Conservation (phyloP, 345 rosid genomes). For the Salix purpurea region DNA sequence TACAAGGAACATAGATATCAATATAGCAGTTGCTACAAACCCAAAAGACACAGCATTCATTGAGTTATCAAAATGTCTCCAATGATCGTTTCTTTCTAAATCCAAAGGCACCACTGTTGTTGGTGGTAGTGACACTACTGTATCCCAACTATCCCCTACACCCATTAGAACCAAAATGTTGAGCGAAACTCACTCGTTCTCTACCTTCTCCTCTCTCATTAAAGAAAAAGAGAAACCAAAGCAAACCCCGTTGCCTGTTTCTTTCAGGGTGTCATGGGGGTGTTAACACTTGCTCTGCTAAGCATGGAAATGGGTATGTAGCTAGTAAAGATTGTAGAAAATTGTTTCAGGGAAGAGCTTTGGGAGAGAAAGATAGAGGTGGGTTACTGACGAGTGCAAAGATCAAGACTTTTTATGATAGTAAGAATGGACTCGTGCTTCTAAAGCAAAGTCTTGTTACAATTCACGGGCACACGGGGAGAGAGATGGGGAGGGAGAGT, state of each 20-base stretch:
- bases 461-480: neutral
- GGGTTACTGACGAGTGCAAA: neutral
- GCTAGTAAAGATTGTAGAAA: neutral
- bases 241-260: neutral
- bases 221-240: neutral
- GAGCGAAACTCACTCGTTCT: neutral
- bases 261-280: neutral
- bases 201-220: neutral
- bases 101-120: slow-evolving; percentile 8
- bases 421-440: neutral
- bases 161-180: slow-evolving; percentile 8
- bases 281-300: neutral
- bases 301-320: neutral
- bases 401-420: neutral
- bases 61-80: slow-evolving; percentile 30
- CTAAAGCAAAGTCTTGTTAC: neutral
- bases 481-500: neutral
- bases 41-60: slow-evolving; percentile 31
- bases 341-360: too few relatives aligned
- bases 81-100: slow-evolving; percentile 19
- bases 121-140: slow-evolving; percentile 10
- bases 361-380: neutral
- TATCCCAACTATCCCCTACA: slow-evolving; percentile 15
- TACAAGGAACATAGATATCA: slow-evolving; percentile 28
- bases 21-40: slow-evolving; percentile 30